Conservation (phyloP, 2,329 filamentous ascomycete species). For the Didymella pomorum region DNA sequence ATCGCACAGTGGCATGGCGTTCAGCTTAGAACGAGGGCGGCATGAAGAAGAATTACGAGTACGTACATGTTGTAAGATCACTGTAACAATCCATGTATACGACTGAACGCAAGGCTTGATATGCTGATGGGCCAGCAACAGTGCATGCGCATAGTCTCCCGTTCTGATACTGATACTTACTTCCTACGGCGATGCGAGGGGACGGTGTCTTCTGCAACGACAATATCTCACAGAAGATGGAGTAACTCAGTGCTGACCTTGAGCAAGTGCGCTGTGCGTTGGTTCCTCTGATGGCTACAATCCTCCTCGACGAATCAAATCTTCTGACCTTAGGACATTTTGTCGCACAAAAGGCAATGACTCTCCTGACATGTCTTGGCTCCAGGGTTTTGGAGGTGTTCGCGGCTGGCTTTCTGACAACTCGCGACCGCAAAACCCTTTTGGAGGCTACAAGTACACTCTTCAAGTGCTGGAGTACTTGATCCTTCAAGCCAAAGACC, state of each 20-base stretch:
- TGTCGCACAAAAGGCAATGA: no score
- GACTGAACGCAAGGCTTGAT: not conserved
- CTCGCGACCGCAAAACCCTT: no score
- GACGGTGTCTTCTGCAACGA: not conserved
- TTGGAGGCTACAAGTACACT: no score
- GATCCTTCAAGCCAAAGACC: no score
- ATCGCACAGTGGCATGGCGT: conserved; percentile 85
- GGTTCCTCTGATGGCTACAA: not conserved
- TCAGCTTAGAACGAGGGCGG: conserved; percentile 74
- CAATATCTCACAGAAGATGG: not conserved
- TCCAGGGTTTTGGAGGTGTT: no score
- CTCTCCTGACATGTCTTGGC: no score
- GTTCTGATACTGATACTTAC: not conserved
- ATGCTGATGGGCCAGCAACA: not conserved
- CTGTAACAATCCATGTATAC: conserved; percentile 18
- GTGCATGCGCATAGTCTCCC: no score
- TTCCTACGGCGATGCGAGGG: not conserved
- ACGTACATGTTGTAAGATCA: conserved; percentile 18
- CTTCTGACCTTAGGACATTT: no score
- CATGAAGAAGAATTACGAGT: conserved; percentile 25
- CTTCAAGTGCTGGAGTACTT: no score
- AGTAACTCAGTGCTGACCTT: not conserved
- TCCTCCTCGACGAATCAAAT: not conserved
- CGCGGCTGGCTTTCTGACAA: no score
- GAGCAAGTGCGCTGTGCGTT: not conserved